Conservation (phyloP, 2,329 filamentous ascomycete species). For the Fusarium sp. region DNA sequence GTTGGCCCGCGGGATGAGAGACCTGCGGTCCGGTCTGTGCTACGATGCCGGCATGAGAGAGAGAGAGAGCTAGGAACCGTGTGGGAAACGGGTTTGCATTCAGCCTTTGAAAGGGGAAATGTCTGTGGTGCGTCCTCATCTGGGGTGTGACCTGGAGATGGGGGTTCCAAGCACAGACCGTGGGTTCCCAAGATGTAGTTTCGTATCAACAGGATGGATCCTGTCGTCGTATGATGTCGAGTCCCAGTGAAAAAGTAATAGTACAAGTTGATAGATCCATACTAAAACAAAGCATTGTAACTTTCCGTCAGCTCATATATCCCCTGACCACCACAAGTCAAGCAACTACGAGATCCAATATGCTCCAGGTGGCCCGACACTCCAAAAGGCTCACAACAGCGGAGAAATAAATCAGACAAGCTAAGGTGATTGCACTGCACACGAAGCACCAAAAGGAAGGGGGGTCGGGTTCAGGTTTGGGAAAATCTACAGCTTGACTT, state of each 20-base stretch:
- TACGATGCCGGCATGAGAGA: constrained; percentile 4
- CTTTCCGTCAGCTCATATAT: neutral
- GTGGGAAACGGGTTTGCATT: neutral
- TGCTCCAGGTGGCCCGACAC: neutral
- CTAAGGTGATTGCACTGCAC: neutral
- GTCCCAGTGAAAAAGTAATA: neutral
- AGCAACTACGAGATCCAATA: neutral
- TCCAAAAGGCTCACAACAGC: constrained; percentile 28
- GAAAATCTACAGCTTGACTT: constrained; percentile 37
- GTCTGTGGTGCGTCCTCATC: neutral
- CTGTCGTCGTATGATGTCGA: neutral
- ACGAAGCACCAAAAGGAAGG: neutral
- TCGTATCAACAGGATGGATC: neutral
- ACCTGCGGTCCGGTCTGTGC: constrained; percentile 23
- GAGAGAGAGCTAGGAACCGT: neutral
- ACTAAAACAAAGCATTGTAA: neutral
- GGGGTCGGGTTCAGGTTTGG: neutral
- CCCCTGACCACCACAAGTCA: neutral
- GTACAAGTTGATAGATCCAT: neutral
- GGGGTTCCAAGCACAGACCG: neutral
- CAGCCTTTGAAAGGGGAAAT: constrained; percentile 1
- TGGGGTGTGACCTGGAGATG: neutral
- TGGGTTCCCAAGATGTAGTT: neutral
- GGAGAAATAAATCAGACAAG: constrained; percentile 34
- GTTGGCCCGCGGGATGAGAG: neutral